A percentile compares a stretch with the other conserved stretches of the same genome.
Evolutionary conservation across 2,329 filamentous ascomycete genomes (phyloP).

Genomic region (Colletotrichum spinosum): DNA sequence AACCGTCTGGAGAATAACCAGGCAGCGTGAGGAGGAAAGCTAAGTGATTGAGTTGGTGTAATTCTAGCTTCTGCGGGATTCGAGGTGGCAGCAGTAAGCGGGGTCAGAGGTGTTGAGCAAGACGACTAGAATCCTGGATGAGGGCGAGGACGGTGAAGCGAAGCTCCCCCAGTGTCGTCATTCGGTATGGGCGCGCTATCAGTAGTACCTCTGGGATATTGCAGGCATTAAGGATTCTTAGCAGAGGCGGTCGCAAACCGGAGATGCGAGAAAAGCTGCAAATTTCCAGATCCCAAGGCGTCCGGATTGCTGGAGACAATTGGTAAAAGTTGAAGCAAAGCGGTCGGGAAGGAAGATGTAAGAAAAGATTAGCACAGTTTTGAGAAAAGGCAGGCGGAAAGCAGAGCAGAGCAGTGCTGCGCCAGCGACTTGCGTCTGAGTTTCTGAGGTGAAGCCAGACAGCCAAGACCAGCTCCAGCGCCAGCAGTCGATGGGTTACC

Average conservation of each 20-base stretch:
- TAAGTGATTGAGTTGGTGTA: neutral
- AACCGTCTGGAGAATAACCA: neutral
- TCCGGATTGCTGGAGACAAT: neutral
- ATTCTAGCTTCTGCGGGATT: neutral
- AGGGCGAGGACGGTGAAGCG: slow-evolving; percentile 12
- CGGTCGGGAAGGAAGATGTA: slow-evolving; percentile 11
- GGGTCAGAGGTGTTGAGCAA: neutral
- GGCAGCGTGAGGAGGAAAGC: slow-evolving; percentile 1
- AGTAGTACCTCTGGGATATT: slow-evolving; percentile 17
- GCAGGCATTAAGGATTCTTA: neutral
- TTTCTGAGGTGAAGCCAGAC: slow-evolving; percentile 4
- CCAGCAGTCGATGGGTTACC: neutral
- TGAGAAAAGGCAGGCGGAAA: neutral
- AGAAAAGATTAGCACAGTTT: slow-evolving; percentile 26
- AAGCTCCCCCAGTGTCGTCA: slow-evolving; percentile 36
- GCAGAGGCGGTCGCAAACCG: slow-evolving; percentile 6
- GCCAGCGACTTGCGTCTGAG: neutral
- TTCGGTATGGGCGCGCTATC: slow-evolving; percentile 21
- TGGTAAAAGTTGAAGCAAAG: slow-evolving; percentile 3
- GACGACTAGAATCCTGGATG: slow-evolving; percentile 3
- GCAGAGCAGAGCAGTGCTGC: neutral
- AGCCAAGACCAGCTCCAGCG: slow-evolving; percentile 3
- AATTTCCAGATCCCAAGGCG: neutral
- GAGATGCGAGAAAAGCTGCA: slow-evolving; percentile 4
- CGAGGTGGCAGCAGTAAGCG: slow-evolving; percentile 15